Evolutionary conservation across 495 filamentous ascomycete species (phyloP).

Genomic region (Aspergillus kassunensis): DNA sequence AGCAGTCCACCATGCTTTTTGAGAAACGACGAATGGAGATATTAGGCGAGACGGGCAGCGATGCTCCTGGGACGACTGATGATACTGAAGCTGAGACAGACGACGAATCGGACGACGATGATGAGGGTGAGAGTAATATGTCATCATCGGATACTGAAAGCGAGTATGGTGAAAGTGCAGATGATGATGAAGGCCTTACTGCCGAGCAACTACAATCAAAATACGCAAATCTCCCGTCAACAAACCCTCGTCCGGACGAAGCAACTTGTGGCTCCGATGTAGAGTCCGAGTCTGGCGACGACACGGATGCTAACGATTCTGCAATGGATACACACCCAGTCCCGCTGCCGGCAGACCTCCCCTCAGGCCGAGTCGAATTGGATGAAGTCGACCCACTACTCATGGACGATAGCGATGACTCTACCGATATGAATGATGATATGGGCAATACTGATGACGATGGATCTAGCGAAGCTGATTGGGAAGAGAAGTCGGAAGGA

Average conservation of each 20-base stretch:
- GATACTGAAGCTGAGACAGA: conserved; percentile 46
- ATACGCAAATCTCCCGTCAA: conserved; percentile 62
- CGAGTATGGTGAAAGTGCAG: conserved; percentile 43
- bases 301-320: conserved; percentile 25
- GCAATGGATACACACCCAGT: neutral
- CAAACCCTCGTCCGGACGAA: conserved; percentile 22
- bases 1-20: conserved; percentile 56
- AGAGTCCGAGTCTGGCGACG: conserved; percentile 15
- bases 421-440: conserved; percentile 86
- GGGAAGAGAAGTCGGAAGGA: conserved; percentile 45
- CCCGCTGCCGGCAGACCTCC: conserved; percentile 20
- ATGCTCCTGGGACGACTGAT: conserved; percentile 41
- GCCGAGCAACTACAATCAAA: conserved; percentile 75
- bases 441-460: conserved; percentile 65
- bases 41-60: conserved; percentile 42
- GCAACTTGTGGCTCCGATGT: conserved; percentile 26
- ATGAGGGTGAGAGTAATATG: conserved; percentile 21
- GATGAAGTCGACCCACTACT: conserved; percentile 67
- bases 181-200: conserved; percentile 71
- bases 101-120: conserved; percentile 38
- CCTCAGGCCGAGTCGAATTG: conserved; percentile 34
- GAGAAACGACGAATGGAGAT: conserved; percentile 52
- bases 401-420: conserved; percentile 68
- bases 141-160: conserved; percentile 18
- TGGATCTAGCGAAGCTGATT: conserved; percentile 45